A percentile compares a stretch with the other conserved stretches of the same genome.
phyloP scores from a whole-genome alignment of 805 yeast genomes.

The Hagleromyces aurorensis region DNA sequence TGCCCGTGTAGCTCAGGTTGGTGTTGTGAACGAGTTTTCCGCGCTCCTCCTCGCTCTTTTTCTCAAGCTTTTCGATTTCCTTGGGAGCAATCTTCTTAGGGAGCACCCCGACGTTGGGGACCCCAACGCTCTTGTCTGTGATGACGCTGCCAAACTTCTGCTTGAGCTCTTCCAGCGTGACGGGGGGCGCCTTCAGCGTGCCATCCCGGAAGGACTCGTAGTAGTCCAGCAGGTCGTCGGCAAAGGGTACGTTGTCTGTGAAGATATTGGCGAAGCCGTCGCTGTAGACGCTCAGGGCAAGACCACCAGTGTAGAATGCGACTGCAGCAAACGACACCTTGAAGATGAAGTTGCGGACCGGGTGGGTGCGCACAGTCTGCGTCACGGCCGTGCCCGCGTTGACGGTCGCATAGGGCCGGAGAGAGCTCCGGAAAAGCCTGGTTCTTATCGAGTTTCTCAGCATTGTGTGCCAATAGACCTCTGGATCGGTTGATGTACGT shows the following conservation, averaged over 20 bases:
- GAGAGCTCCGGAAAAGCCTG: too few relatives aligned
- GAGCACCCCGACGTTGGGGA: constrained; percentile 12
- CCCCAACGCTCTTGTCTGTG: constrained; percentile 16
- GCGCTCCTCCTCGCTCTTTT: constrained; percentile 1
- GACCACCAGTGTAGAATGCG: constrained; percentile 49
- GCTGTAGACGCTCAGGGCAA: constrained; percentile 46
- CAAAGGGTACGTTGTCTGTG: constrained; percentile 57
- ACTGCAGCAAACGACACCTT: constrained; percentile 29
- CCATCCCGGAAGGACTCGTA: constrained; percentile 35
- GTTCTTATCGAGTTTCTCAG: too few relatives aligned
- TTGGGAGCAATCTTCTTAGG: constrained; percentile 5
- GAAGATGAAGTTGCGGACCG: constrained; percentile 28
- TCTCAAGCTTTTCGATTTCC: constrained; percentile 1
- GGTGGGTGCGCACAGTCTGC: constrained; percentile 9
- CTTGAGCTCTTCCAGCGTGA: constrained; percentile 20
- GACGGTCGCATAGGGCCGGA: too few relatives aligned
- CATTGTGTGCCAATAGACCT: too few relatives aligned
- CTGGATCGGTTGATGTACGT: too few relatives aligned
- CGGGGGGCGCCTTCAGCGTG: constrained; percentile 11
- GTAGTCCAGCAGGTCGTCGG: constrained; percentile 44
- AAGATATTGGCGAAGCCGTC: constrained; percentile 53
- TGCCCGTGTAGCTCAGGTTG: constrained; percentile 1
- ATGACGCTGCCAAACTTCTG: constrained; percentile 18
- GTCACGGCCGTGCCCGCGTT: constrained; percentile 12
- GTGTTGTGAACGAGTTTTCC: background rate